Percentiles rank a stretch among this genome's conserved stretches.
Conservation (phyloP, 768 basidiomycete species). For the Lactifluus subvellereus region DNA sequence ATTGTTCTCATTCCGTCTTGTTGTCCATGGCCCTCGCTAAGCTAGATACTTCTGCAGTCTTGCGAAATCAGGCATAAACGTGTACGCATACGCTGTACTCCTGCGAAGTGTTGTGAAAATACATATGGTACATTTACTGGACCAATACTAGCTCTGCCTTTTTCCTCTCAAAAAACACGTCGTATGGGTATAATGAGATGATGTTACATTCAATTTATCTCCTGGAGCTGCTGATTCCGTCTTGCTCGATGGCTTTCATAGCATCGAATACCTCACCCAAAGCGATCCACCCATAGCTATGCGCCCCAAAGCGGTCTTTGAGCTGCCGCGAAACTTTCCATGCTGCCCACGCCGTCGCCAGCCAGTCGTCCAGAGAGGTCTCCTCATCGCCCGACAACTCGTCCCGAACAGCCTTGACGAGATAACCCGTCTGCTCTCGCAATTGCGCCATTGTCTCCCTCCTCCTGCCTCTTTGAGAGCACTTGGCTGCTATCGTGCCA, state of each 20-base stretch:
- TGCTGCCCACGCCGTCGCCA: constrained; percentile 50
- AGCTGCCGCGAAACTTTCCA: constrained; percentile 42
- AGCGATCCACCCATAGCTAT: constrained; percentile 58
- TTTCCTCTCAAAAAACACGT: neutral
- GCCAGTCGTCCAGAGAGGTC: constrained; percentile 34
- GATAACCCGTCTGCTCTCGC: constrained; percentile 47
- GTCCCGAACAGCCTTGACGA: constrained; percentile 46
- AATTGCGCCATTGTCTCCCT: constrained; percentile 49
- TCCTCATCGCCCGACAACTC: constrained; percentile 48
- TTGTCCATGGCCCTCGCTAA: constrained; percentile 13
- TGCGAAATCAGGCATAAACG: constrained; percentile 63
- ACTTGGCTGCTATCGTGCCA: constrained; percentile 62
- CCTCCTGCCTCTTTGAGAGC: constrained; percentile 49
- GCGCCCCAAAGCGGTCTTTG: constrained; percentile 46
- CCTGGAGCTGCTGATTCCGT: constrained; percentile 23
- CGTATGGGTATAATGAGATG: constrained; percentile 2
- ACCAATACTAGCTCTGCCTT: constrained; percentile 1
- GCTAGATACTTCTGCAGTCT: constrained; percentile 45
- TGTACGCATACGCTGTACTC: neutral
- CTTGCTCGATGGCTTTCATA: constrained; percentile 41
- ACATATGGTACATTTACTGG: neutral
- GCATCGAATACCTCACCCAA: constrained; percentile 53
- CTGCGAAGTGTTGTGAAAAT: neutral
- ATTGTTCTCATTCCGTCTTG: constrained; percentile 28
- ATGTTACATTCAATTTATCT: neutral